phyloP scores from a whole-genome alignment of 306 rosid genomes.

The Ormosia semicastrata region DNA sequence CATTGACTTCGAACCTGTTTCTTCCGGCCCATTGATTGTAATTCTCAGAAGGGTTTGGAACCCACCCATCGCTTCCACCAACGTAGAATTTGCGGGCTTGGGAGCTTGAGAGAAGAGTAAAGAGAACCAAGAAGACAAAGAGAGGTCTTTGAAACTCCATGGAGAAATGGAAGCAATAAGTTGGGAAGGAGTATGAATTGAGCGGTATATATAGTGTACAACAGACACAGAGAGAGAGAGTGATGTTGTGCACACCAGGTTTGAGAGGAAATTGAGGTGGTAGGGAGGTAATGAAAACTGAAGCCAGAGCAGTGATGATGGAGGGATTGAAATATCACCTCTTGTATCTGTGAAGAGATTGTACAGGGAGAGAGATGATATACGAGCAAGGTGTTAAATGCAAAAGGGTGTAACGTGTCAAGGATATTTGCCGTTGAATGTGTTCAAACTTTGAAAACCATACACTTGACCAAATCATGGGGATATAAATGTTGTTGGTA shows the following conservation, averaged over 20 bases:
- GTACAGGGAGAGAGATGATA: not conserved
- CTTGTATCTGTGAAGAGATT: no score
- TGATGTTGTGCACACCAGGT: not conserved
- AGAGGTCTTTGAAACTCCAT: constrained; percentile 35
- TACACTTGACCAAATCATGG: constrained; percentile 24
- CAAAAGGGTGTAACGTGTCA: not conserved
- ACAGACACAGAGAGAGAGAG: not conserved
- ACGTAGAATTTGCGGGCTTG: constrained; percentile 46
- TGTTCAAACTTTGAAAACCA: not conserved
- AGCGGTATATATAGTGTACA: no score
- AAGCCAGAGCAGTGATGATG: not conserved
- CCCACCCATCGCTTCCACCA: constrained; percentile 80
- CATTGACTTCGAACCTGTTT: constrained; percentile 68
- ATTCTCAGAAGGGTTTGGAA: constrained; percentile 56
- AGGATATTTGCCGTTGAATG: not conserved
- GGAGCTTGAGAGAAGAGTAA: constrained; percentile 32
- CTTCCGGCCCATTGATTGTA: constrained; percentile 60
- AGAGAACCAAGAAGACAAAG: constrained; percentile 10
- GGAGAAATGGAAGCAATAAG: not conserved
- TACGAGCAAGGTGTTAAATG: not conserved
- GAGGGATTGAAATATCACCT: constrained; percentile 4
- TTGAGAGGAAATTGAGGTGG: not conserved
- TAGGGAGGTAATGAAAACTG: not conserved
- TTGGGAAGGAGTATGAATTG: not conserved
- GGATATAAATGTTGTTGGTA: not conserved